phyloP scores from a whole-genome alignment of 2,329 filamentous ascomycete species.

The Dothiorella sarmentorum region DNA sequence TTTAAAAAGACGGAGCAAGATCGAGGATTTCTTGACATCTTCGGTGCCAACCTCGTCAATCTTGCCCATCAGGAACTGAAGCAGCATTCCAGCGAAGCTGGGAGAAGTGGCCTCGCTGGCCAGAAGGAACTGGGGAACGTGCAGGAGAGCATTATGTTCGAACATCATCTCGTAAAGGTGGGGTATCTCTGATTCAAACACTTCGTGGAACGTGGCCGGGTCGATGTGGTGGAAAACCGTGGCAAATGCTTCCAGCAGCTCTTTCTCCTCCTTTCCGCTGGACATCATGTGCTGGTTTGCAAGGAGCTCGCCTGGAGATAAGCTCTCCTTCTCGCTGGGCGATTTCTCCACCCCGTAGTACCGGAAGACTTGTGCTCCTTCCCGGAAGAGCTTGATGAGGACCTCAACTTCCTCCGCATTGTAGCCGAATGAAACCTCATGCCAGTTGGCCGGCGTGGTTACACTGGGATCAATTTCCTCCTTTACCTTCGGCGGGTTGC shows the following conservation, averaged over 20 bases:
- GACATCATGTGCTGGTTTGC: constrained; percentile 86
- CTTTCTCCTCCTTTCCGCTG: constrained; percentile 94
- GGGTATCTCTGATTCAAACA: constrained; percentile 96
- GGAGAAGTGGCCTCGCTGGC: constrained; percentile 98
- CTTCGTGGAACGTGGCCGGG: constrained; percentile 95
- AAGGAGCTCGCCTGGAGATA: constrained; percentile 85
- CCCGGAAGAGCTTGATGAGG: constrained; percentile 93
- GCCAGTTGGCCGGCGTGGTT: constrained; percentile 78
- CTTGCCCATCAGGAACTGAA: constrained; percentile 95
- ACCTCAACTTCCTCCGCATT: constrained; percentile 96
- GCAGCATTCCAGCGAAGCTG: constrained; percentile 95
- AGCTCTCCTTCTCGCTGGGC: constrained; percentile 66
- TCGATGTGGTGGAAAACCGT: constrained; percentile 99
- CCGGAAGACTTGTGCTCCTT: constrained; percentile 92
- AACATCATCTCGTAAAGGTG: constrained; percentile 97
- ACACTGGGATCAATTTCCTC: constrained; percentile 68
- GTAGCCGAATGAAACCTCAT: constrained; percentile 93
- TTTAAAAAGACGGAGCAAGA: constrained; percentile 91
- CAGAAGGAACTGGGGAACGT: constrained; percentile 96
- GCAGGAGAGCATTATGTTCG: constrained; percentile 87
- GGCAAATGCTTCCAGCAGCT: constrained; percentile 93
- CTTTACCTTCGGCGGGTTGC: constrained; percentile 63
- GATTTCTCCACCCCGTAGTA: constrained; percentile 93
- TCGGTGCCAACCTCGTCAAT: constrained; percentile 92
- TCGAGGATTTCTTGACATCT: constrained; percentile 88